Evolutionary conservation across 306 rosid species (phyloP).

Genomic region (Cucurbita argyrosperma): DNA sequence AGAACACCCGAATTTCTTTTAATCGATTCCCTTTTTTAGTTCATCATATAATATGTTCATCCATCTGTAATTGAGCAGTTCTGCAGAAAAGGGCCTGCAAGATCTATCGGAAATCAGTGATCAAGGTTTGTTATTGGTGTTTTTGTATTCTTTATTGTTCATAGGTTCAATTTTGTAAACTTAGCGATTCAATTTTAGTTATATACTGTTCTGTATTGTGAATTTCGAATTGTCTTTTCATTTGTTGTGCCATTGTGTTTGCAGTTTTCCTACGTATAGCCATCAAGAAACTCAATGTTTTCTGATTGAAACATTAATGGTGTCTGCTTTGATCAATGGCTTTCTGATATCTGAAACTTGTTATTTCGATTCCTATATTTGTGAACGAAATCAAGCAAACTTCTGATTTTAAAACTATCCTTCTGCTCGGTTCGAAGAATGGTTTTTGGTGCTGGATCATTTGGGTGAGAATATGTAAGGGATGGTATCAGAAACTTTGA

Average conservation of each 20-base stretch:
- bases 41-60: neutral
- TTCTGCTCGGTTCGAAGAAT: slow-evolving; percentile 23
- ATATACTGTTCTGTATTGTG: neutral
- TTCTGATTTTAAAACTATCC: slow-evolving; percentile 18
- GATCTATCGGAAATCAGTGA: neutral
- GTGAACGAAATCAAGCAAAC: slow-evolving; percentile 27
- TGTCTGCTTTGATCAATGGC: slow-evolving; percentile 37
- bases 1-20: slow-evolving; percentile 22
- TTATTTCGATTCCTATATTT: slow-evolving; percentile 26
- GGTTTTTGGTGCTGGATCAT: slow-evolving; percentile 33
- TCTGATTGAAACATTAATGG: slow-evolving; percentile 35
- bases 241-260: slow-evolving; percentile 14
- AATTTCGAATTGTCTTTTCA: slow-evolving; percentile 9
- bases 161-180: neutral
- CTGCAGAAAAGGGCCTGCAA: neutral
- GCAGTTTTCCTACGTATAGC: slow-evolving; percentile 37
- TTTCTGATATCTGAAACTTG: slow-evolving; percentile 43
- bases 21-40: neutral
- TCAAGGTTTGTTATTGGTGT: neutral
- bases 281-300: slow-evolving; percentile 27
- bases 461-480: slow-evolving; percentile 77
- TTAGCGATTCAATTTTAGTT: neutral
- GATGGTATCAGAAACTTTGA: slow-evolving; percentile 60
- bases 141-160: neutral
- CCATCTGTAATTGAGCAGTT: neutral